These are phyloP conservation scores for Ephemerocybe angulata DNA, from an alignment of 768 basidiomycete genomes.

Conservation along the genomic window DNA sequence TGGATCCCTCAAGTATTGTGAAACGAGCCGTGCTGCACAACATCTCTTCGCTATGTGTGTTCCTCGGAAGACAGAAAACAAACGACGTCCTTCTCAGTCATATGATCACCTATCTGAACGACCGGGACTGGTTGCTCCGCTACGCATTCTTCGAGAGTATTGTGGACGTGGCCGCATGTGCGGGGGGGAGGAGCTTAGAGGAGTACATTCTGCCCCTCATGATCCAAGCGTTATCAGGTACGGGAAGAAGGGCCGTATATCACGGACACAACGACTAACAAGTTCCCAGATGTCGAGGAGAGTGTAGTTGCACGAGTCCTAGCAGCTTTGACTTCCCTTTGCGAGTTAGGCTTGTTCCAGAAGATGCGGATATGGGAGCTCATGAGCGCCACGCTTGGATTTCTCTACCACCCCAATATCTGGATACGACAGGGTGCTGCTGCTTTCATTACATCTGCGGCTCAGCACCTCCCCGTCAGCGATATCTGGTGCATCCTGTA, in stretches of 20 bases:
- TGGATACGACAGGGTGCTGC: constrained; percentile 95
- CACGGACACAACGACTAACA: not conserved
- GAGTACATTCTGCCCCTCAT: constrained; percentile 97
- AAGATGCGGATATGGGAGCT: constrained; percentile 98
- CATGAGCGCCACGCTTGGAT: constrained; percentile 82
- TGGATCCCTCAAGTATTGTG: constrained; percentile 86
- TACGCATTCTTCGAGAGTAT: constrained; percentile 94
- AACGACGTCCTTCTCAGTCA: constrained; percentile 93
- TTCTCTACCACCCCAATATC: constrained; percentile 90
- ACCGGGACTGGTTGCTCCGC: constrained; percentile 88
- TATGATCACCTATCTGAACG: constrained; percentile 83
- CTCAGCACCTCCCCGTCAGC: constrained; percentile 74
- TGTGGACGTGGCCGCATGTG: constrained; percentile 92
- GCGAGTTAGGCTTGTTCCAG: constrained; percentile 85
- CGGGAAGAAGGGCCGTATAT: constrained; percentile 15
- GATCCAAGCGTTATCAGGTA: constrained; percentile 92
- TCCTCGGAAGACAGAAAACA: constrained; percentile 88
- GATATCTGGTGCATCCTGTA: constrained; percentile 98
- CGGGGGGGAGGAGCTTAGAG: constrained; percentile 86
- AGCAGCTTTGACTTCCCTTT: constrained; percentile 81
- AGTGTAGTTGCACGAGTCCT: constrained; percentile 89
- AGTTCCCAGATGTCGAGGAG: constrained; percentile 81
- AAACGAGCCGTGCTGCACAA: constrained; percentile 87
- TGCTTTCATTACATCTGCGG: constrained; percentile 84
- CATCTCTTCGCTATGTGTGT: constrained; percentile 86